Evolutionary conservation across 441 rosid genomes (phyloP), one percentile per base, ranked within the genome.

Genomic region (Eruca vesicaria): DNA sequence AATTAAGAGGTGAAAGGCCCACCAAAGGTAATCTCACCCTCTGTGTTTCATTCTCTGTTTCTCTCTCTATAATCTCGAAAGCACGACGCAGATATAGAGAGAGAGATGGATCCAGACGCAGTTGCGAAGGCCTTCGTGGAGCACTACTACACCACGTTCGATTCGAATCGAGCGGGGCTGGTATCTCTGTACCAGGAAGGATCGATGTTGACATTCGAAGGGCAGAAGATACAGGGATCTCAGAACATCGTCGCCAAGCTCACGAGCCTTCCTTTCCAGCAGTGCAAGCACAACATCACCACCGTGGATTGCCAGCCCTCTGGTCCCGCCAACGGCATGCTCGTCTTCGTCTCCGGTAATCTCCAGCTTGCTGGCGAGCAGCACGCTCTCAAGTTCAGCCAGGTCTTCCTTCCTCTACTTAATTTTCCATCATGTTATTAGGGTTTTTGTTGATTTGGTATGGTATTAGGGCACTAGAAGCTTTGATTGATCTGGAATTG

Each of bases 251-350:
- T 93, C 15, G 88, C 92, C 12, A 96, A 96, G 86, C 93, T 96
- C 71, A 84, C 87, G 33, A 48, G 81, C 65, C 90, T 96, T 6
- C 97, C 98, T 10, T 96, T 96, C 83, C 92, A 90, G 82, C 96
- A 90, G 94, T 93, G 97, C 82, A 82, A 91, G 85, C 97, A 93
- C 80, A 75, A 59, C 68, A 90, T 91, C 84, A 73, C 93, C 69
- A 90, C 98, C 78, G 94, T 93, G 23, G 97, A 93, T 81, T 91
- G 97, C 76, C 97, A 96, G 82, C 99, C 97, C 8, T 91, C 98
- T 16, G 96, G 96, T 59, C 96, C 91, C 36, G 87, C 86, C 43
- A 97, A 93, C 6, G 96, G 98, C 65, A 85, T 91, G 92, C 94
- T 96, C 67, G 98, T 96, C 72, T 96, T 96, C 74, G 98, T 96